phyloP scores from a whole-genome alignment of 2,329 filamentous ascomycete species.

The Macrophomina pseudophaseolina region DNA sequence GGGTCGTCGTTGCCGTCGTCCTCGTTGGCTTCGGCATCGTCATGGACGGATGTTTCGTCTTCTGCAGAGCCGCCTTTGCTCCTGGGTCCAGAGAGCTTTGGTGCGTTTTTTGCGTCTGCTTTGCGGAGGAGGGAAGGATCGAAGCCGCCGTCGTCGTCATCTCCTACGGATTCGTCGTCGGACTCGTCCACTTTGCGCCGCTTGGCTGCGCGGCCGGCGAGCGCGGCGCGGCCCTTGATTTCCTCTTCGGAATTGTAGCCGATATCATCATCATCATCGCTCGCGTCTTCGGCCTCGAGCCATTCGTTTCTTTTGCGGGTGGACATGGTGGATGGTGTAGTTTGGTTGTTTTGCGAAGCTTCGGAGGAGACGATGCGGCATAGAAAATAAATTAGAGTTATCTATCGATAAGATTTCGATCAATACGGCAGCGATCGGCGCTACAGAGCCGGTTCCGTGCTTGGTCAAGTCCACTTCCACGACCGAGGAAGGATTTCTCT shows the following conservation, averaged over 20 bases:
- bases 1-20: constrained; percentile 24
- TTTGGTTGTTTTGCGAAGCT: background rate
- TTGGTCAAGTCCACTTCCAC: too few species aligned
- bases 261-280: constrained; percentile 46
- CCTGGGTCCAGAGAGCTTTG: background rate
- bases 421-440: background rate
- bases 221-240: constrained; percentile 62
- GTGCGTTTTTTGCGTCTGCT: constrained; percentile 8
- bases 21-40: constrained; percentile 35
- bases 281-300: constrained; percentile 58
- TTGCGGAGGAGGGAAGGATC: constrained; percentile 12
- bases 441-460: too few species aligned
- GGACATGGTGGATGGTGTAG: constrained; percentile 57
- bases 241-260: constrained; percentile 73
- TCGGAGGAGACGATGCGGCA: constrained; percentile 8
- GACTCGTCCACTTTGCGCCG: constrained; percentile 62
- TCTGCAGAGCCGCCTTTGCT: constrained; percentile 32
- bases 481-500: too few species aligned
- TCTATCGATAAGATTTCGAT: constrained; percentile 11
- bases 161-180: constrained; percentile 31
- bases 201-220: constrained; percentile 59
- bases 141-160: constrained; percentile 29
- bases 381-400: constrained; percentile 13
- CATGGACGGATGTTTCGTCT: constrained; percentile 29
- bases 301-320: constrained; percentile 75